Base-by-base conservation (phyloP, 225 moss, liverwort and hornwort genomes). In the Polytrichum formosum region DNA sequence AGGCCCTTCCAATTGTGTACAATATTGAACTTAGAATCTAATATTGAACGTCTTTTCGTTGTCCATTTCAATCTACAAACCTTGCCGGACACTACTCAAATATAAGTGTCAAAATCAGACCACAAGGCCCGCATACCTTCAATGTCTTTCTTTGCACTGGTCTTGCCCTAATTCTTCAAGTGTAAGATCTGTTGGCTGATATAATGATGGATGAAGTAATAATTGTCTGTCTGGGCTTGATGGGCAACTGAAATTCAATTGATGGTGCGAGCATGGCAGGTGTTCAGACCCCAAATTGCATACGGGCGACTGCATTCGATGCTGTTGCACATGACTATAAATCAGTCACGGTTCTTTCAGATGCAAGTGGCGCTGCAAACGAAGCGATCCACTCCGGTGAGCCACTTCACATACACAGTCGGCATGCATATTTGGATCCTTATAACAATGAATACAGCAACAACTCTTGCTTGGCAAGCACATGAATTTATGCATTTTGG, bases 281-380 rank as follows among this genome's bases (percentile, higher is more conserved):
- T 74, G 94, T 98, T 37, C 98, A 98, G 75, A 98, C 94, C 67
- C 92, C 98, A 55, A 98, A 94, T 80, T 98, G 98, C 82, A 91
- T 94, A 69, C 85, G 94, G 64, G 98, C 98, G 54, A 98, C 94
- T 74, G 88, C 88, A 55, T 92, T 86, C 69, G 94, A 94, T 87
- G 94, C 91, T 54, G 18, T 93, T 69, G 94, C 98, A 9, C 82
- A 87, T 74, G 98, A 98, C 76, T 98, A 94, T 74, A 83, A 80
- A 54, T 78, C 75, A 75, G 91, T 98, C 30, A 58, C 75, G 54
- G 98, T 98, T 67, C 82, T 98, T 67, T 82, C 90, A 18, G 84
- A 98, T 83, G 98, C 94, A 62, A 87, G 90, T 29, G 98, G 82
- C 58, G 98, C 85, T 67, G 76, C 79, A n/a, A 83, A 76, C 67